These are phyloP conservation scores for Blastomyces parvus DNA, from an alignment of 2,329 filamentous ascomycete genomes.

Conservation along the genomic window DNA sequence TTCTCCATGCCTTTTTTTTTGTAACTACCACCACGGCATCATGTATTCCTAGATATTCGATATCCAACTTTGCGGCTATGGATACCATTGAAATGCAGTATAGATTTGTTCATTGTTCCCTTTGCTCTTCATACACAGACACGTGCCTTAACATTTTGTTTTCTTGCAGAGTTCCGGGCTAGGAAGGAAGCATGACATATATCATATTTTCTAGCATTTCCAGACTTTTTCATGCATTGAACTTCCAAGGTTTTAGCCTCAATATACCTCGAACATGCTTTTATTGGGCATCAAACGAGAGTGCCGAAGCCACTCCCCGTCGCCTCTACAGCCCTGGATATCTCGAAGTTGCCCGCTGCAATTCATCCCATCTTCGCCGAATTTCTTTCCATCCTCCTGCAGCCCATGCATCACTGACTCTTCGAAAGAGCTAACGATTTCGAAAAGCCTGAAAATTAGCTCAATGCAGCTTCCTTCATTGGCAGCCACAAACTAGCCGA, in stretches of 20 bases:
- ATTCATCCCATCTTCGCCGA: neutral
- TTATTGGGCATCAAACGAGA: neutral
- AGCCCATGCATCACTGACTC: neutral
- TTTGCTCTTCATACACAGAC: neutral
- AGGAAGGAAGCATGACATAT: neutral
- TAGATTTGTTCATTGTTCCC: neutral
- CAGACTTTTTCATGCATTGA: neutral
- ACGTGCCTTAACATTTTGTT: neutral
- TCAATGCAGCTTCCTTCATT: neutral
- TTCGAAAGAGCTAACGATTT: neutral
- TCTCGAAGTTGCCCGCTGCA: neutral
- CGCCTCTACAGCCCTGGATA: neutral
- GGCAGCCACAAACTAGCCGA: neutral
- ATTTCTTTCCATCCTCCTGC: neutral
- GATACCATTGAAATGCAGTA: neutral
- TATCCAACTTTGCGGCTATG: neutral
- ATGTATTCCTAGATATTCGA: neutral
- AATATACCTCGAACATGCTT: neutral
- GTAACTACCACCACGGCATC: neutral
- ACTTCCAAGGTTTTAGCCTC: neutral
- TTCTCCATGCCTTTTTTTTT: neutral
- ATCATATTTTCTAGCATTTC: neutral
- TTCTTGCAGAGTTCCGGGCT: neutral
- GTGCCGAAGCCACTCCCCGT: neutral
- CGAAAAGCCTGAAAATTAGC: neutral